Conservation (phyloP, 495 filamentous ascomycete genomes). For the Penicillium longicatenatum region DNA sequence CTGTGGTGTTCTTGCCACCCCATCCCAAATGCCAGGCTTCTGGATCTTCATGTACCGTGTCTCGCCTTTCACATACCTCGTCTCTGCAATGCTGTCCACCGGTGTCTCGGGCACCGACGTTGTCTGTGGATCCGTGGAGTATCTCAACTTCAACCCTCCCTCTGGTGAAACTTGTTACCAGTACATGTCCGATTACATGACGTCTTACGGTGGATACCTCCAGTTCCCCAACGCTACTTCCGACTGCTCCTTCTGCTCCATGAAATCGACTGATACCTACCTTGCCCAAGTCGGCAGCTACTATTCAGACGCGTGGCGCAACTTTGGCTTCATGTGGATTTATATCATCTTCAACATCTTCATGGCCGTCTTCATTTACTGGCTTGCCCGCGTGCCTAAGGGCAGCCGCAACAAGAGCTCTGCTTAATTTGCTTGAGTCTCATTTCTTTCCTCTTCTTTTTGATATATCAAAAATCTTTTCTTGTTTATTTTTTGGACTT, state of each 20-base stretch:
- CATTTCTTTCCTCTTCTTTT: not conserved
- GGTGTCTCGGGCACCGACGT: conserved; percentile 60
- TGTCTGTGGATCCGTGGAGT: conserved; percentile 60
- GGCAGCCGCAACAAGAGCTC: conserved; percentile 36
- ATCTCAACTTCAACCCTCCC: conserved; percentile 54
- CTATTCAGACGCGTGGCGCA: conserved; percentile 67
- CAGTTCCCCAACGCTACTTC: conserved; percentile 47
- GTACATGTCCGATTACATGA: conserved; percentile 58
- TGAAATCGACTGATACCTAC: conserved; percentile 63
- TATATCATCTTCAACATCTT: conserved; percentile 74
- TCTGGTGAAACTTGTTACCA: conserved; percentile 51
- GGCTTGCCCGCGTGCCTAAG: conserved; percentile 78
- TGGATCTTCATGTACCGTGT: conserved; percentile 86
- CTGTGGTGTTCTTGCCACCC: conserved; percentile 67
- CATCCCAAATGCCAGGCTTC: conserved; percentile 63
- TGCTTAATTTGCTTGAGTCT: not conserved
- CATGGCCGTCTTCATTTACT: conserved; percentile 73
- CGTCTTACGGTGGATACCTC: conserved; percentile 56
- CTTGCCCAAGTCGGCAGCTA: conserved; percentile 48
- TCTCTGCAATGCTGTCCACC: conserved; percentile 63
- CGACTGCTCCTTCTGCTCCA: conserved; percentile 64
- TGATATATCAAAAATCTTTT: not conserved
- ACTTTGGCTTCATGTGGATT: conserved; percentile 67
- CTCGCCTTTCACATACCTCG: conserved; percentile 72
- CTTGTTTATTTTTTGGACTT: conserved; percentile 1